Evolutionary conservation across 306 rosid species (phyloP), one percentile per base, ranked within the genome.

Genomic region (Parietaria judaica): DNA sequence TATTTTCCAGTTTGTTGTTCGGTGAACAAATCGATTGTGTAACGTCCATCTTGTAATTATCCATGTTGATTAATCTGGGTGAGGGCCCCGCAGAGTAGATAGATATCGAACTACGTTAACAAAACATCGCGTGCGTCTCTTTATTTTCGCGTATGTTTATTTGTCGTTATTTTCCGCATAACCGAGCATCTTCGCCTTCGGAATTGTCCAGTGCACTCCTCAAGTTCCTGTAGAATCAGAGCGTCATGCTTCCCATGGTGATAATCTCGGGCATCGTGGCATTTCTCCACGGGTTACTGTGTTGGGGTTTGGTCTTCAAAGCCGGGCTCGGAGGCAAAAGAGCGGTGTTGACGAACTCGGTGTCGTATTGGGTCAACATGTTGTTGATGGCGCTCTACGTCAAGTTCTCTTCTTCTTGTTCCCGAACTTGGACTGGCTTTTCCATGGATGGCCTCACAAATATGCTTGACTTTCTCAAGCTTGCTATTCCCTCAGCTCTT

Each of bases 141-240:
- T n/a, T n/a, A n/a, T n/a, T n/a, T n/a, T n/a, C n/a, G n/a, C n/a
- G n/a, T n/a, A n/a, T n/a, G n/a, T n/a, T n/a, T n/a, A n/a, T n/a
- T n/a, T n/a, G n/a, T n/a, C n/a, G n/a, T n/a, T n/a, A n/a, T n/a
- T n/a, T n/a, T n/a, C n/a, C n/a, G n/a, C n/a, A n/a, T n/a, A n/a
- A n/a, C n/a, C 31, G 31, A 23, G 31, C 31, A 23, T 23, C 31
- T 23, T 23, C 31, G 31, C 31, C 56, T 51, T 51, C 7, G 56
- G 56, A 46, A 11, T 41, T 49, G 12, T 60, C 45, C 51, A 46
- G 49, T 79, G 87, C 72, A n/a, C 85, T 84, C 45, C 67, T 64
- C 64, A 84, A 78, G 73, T 84, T 81, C 68, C 72, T 81, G 13
- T 84, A 79, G 55, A 79, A 84, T 1, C 87, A 84, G 43, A 81